Base-by-base conservation (phyloP, 345 rosid species). In the Dimocarpus longan region DNA sequence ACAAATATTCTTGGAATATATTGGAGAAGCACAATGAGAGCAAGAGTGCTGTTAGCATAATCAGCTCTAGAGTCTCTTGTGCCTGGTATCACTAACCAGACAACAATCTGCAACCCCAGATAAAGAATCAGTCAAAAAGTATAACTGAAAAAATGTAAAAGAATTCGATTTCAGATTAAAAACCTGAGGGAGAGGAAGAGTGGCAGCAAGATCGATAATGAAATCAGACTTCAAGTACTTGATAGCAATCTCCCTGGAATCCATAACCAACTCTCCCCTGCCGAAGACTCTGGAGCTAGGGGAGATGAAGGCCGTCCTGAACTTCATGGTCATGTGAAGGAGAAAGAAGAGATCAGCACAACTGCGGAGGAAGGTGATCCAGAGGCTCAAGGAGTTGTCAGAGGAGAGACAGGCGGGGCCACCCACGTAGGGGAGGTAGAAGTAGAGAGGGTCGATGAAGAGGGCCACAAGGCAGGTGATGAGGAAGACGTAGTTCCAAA, bases 401-500 rank as follows among this genome's bases (percentile, higher is more conserved):
- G 83, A 76, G 24, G 80, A 46, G 78, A 91, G 79, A 73, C 98
- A 96, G 1, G 87, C 92, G 16, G 84, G 83, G 3, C 90, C 90
- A 0, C 88, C 89, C 26, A 90, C 87, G 60, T 78, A 85, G 26
- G 98, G 95, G 16, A 93, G 85, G 82, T 82, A 93, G 84, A 93
- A 93, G 81, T 89, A 96, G 68, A 96, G 83, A 44, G 97, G 99
- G 75, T 93, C 97, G 70, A 96, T 83, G 93, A 96, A 94, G 73
- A 96, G 94, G 3, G 98, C 91, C 50, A 94, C 68, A 75, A 96
- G 88, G 65, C 89, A 90, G 66, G 93, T 88, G 40, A 87, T 15
- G 74, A 96, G 91, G 83, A 96, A 96, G 76, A 96, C 85, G 82
- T 91, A 93, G 85, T 96, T 96, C 99, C 99, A 94, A 40, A 85